Base-by-base conservation (phyloP, 129 eudicot genomes). In the Pittosporum tobira region DNA sequence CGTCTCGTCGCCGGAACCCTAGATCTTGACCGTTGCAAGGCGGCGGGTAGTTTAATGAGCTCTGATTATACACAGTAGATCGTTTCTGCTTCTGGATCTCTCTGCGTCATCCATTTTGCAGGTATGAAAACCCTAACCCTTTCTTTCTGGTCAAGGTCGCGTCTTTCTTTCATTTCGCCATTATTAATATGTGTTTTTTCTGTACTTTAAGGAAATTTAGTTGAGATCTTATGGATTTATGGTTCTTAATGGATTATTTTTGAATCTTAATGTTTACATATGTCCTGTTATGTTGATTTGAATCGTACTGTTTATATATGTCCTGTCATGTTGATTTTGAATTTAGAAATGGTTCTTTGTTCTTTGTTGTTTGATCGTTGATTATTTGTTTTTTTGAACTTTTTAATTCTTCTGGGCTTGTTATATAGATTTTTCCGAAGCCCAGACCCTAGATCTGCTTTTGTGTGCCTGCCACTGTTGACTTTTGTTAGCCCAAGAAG, bases 21-120 rank as follows among this genome's bases (percentile, higher is more conserved):
- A 63, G 85, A 82, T 82, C 79, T 69, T 61, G 54, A 55, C 20
- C 63, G 29, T 44, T 28, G 1, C 60, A 48, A 73, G 26, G 42
- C 34, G 64, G 65, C 44, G 60, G 70, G 36, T 30, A 38, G 69
- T 54, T 50, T 16, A 25, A 29, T 26, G 8, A 42, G 44, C 72
- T 62, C 64, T 57, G 53, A 56, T 36, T 67, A 15, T 16, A 0
- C 24, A 29, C 26, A 18, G 52, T 48, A 21, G 57, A 57, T 42
- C 62, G 30, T 23, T 34, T 3, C 8, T 31, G 5, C 67, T 38
- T 1, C 38, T 53, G 65, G 57, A 4, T 37, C 11, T 37, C 7
- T 63, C 34, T 2, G 31, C 5, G 28, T 65, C 28, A 57, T 14
- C 46, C 62, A 13, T 34, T 69, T 61, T 65, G 26, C n/a, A 31